Base-by-base conservation (phyloP, 2,329 filamentous ascomycete genomes). In the Xylaria sp. region DNA sequence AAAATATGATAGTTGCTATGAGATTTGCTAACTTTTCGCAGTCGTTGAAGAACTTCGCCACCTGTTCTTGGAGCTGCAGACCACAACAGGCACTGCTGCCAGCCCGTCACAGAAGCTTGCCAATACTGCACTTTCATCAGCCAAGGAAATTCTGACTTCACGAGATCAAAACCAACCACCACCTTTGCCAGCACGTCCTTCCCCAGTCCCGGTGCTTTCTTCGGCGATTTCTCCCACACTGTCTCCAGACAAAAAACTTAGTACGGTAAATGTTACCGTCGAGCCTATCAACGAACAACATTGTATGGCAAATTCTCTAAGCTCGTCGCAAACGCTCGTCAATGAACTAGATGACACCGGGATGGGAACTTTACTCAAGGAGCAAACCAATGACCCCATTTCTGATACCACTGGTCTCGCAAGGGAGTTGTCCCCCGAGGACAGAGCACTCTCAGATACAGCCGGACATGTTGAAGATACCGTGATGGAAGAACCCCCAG, bases 51-150 rank as follows among this genome's bases (percentile, higher is more conserved):
- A 94, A 78, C 84, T 98, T 48, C 86, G 86, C 29, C 83, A 81
- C 3, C 82, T 97, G 0, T 97, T 97, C 76, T 79, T 86, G 10
- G 86, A 89, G 66, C 89, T 97, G 77, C 90, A 91, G 68, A 86
- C 84, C 1, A 90, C 91, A 1, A 82, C 87, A 4, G 83, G 85
- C 48, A 81, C 85, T 12, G 90, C 87, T 18, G 89, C 94, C 35
- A 88, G 86, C 51, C 94, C 94, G 1, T 90, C 90, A 3, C 90
- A 92, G 73, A 89, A 93, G 72, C 85, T 98, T 40, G 94, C 94
- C 29, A 91, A 93, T 59, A 87, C 94, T 47, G 94, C 94, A 0
- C 84, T 97, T 25, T 88, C 93, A 1, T 84, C 84, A 2, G 85
- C 83, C 0, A 82, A 75, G 71, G 79, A 73, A 70, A 79, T 75